Percentiles rank a stretch among this genome's conserved stretches.
These are phyloP conservation scores for Hamigera avellanea DNA, from an alignment of 495 filamentous ascomycete species.

Conservation along the genomic window DNA sequence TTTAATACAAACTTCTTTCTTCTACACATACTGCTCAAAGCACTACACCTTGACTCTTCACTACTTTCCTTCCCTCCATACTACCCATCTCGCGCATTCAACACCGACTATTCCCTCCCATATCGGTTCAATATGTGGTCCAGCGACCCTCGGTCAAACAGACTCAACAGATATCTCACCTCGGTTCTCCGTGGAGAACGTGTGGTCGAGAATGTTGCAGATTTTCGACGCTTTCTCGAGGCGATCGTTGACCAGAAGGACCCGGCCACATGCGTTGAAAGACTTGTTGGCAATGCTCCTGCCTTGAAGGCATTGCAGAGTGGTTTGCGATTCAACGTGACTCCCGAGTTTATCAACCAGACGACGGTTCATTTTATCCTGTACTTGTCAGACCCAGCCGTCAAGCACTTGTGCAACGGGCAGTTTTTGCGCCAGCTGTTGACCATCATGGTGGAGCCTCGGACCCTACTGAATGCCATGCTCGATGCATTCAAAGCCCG, in stretches of 20 bases:
- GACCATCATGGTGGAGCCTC: slow-evolving; percentile 41
- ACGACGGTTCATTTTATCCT: slow-evolving; percentile 14
- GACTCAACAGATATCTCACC: slow-evolving; percentile 21
- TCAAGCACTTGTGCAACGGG: slow-evolving; percentile 45
- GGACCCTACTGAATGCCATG: slow-evolving; percentile 48
- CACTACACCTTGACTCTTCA: no score
- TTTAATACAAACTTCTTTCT: no score
- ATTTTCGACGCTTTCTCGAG: slow-evolving; percentile 50
- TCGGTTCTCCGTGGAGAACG: slow-evolving; percentile 21
- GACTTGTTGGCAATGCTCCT: slow-evolving; percentile 35
- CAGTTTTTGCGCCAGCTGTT: slow-evolving; percentile 43
- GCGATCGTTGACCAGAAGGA: slow-evolving; percentile 40
- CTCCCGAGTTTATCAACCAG: slow-evolving; percentile 38
- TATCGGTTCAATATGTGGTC: neutral
- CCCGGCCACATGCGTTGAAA: slow-evolving; percentile 39
- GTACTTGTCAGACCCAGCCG: slow-evolving; percentile 12
- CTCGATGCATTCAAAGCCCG: slow-evolving; percentile 26
- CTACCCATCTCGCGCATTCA: no score
- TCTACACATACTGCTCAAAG: no score
- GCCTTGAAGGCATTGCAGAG: slow-evolving; percentile 37
- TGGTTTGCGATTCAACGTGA: slow-evolving; percentile 37
- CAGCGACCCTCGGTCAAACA: slow-evolving; percentile 5
- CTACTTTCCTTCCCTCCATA: no score
- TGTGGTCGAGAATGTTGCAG: slow-evolving; percentile 10
- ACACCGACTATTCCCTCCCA: no score